Base-by-base conservation (phyloP, 140 eudicot species). In the Flaveria floridana region DNA sequence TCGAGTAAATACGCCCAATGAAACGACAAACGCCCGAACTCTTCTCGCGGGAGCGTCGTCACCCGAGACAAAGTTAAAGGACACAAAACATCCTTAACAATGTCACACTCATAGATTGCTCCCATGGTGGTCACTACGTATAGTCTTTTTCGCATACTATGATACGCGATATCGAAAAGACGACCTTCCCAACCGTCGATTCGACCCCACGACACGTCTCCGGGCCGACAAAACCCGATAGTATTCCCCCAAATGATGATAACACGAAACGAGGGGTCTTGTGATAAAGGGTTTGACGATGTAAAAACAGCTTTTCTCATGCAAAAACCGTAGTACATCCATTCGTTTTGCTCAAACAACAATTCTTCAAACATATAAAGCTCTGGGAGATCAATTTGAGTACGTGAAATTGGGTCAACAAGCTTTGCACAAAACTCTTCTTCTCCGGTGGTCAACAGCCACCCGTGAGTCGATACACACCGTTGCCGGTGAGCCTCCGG, bases 401-500 rank as follows among this genome's bases (percentile, higher is more conserved):
- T 50, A 23, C n/a, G 73, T 0, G 84, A 58, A 69, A 80, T 11
- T 7, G 77, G 84, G 52, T 80, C 76, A 14, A 80, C 7, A 15
- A 80, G 84, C 41, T 59, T 80, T 61, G 77, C 26, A 8, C 2
- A 30, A 47, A 79, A 79, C 76, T 73, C 81, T 37, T 34, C 15
- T 50, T 70, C 80, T 10, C 77, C 81, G 19, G 73, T 80, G 20
- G 73, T 70, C 37, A 80, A 18, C 42, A 80, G 19, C 84, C 84
- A 80, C 1, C 84, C 84, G 2, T 80, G 73, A 30, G 77, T 16
- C 6, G 84, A 80, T 48, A 80, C 7, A 20, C 84, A 75, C 50
- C 76, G 80, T 7, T 80, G 84, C 42, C 76, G 41, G 66, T 23
- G 76, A 30, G 80, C 84, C 59, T 74, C 84, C 1, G 77, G 84